Evolutionary conservation across 768 basidiomycete species (phyloP).

Genomic region (Hypholoma fasciculare): DNA sequence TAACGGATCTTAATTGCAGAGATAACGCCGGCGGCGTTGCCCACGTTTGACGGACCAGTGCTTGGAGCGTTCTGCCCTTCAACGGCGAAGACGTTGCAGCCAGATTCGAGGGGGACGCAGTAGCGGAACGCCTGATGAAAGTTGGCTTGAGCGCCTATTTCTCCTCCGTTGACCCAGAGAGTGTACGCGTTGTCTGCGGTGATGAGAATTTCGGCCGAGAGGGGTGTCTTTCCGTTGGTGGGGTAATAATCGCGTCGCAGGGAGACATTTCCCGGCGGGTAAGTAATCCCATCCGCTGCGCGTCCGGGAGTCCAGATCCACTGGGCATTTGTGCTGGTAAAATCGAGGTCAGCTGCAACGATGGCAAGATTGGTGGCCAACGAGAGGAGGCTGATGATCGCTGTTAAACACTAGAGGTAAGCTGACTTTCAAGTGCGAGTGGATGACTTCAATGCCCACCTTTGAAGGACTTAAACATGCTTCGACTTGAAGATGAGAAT

Average conservation of each 20-base stretch:
- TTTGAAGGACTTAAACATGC: neutral
- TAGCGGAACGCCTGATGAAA: conserved; percentile 23
- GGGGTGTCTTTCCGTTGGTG: conserved; percentile 23
- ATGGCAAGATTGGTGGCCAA: neutral
- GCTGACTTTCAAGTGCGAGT: neutral
- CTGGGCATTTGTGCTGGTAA: conserved; percentile 7
- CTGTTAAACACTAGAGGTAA: neutral
- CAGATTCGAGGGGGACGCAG: conserved; percentile 25
- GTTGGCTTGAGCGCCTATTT: conserved; percentile 21
- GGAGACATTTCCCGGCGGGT: conserved; percentile 24
- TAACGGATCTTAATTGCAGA: conserved; percentile 30
- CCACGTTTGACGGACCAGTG: neutral
- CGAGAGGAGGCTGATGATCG: neutral
- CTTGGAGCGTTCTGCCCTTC: conserved; percentile 15
- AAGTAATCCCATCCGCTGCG: conserved; percentile 11
- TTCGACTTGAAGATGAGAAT: too few relatives aligned
- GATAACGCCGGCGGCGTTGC: conserved; percentile 29
- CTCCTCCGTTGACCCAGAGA: conserved; percentile 29
- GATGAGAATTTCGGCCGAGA: conserved; percentile 30
- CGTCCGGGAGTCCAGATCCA: conserved; percentile 33
- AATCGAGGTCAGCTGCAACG: neutral
- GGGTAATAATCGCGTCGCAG: conserved; percentile 29
- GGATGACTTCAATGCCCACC: neutral
- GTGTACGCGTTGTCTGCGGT: conserved; percentile 29
- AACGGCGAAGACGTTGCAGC: conserved; percentile 34